A percentile compares a stretch with the other conserved stretches of the same genome.
Evolutionary conservation across 208 protist genomes (phyloP).

Genomic region (Polymyxa betae): DNA sequence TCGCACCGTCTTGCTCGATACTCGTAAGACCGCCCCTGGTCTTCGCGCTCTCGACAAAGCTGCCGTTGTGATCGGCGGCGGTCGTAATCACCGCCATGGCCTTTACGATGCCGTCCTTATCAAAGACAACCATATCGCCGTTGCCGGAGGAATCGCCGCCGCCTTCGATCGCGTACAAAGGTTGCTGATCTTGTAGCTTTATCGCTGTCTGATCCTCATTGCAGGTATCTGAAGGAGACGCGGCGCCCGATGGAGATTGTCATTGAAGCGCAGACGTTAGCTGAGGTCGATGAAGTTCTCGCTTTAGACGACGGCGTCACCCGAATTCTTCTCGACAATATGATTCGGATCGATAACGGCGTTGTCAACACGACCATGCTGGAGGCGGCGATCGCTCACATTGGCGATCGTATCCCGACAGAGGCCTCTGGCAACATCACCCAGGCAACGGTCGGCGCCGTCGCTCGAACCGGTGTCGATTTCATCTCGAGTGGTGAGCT

Average conservation of each 20-base stretch:
- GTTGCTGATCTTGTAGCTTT: background rate
- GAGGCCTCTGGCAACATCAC: constrained; percentile 53
- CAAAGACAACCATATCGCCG: constrained; percentile 56
- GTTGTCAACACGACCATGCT: constrained; percentile 32
- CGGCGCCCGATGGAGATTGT: constrained; percentile 40
- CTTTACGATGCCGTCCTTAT: constrained; percentile 54
- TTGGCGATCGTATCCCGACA: constrained; percentile 6
- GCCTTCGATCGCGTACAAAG: background rate
- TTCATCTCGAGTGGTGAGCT: constrained; percentile 34
- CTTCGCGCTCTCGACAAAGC: constrained; percentile 6
- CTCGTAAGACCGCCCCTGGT: constrained; percentile 46
- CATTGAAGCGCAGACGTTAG: background rate
- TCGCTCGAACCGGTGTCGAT: constrained; percentile 42
- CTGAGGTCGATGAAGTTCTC: background rate
- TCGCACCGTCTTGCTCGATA: background rate
- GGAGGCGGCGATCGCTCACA: background rate
- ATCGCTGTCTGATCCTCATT: background rate
- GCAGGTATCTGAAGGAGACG: background rate
- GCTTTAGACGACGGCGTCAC: background rate
- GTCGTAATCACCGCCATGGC: constrained; percentile 46
- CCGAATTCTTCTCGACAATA: constrained; percentile 55
- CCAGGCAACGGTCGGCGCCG: background rate
- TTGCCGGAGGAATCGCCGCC: background rate
- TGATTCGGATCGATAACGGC: background rate
- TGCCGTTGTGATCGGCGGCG: constrained; percentile 32